Evolutionary conservation across 768 basidiomycete genomes (phyloP).

Genomic region (Mrakia gelida): DNA sequence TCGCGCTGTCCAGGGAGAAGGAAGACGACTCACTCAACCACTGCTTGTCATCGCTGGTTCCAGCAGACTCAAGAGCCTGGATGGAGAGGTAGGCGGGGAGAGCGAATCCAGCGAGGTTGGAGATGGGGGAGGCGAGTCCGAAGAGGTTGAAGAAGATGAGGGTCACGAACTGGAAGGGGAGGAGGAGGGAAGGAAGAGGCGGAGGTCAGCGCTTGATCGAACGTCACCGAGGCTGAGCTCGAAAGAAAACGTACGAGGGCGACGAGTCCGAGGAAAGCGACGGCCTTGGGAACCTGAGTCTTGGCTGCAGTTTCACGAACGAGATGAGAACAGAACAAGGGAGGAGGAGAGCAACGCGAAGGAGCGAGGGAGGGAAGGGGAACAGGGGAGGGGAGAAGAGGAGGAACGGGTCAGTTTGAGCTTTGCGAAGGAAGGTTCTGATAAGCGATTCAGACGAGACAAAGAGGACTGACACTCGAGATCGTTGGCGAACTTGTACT

Average conservation of each 20-base stretch:
- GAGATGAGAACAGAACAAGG: neutral
- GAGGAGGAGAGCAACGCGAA: neutral
- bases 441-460: neutral
- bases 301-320: conserved; percentile 42
- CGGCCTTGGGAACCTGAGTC: conserved; percentile 89
- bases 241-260: conserved; percentile 46
- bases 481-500: conserved; percentile 70
- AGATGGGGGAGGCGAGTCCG: conserved; percentile 83
- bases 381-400: neutral
- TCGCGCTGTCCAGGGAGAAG: neutral
- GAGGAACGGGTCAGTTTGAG: neutral
- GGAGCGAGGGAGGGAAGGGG: neutral
- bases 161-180: conserved; percentile 40
- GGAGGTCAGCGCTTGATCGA: conserved; percentile 53
- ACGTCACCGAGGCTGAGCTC: neutral
- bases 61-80: conserved; percentile 85
- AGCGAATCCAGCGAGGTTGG: conserved; percentile 64
- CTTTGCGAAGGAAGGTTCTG: neutral
- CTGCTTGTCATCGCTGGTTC: conserved; percentile 48
- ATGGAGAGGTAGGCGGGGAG: conserved; percentile 93
- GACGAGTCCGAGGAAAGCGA: conserved; percentile 70
- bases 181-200: conserved; percentile 20
- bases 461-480: conserved; percentile 57
- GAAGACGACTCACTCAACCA: conserved; percentile 30
- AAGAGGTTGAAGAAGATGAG: conserved; percentile 48